A percentile compares a stretch with the other conserved stretches of the same genome.
These are phyloP conservation scores for Sporothrix humicola DNA, from an alignment of 2,329 filamentous ascomycete species.

Conservation along the genomic window DNA sequence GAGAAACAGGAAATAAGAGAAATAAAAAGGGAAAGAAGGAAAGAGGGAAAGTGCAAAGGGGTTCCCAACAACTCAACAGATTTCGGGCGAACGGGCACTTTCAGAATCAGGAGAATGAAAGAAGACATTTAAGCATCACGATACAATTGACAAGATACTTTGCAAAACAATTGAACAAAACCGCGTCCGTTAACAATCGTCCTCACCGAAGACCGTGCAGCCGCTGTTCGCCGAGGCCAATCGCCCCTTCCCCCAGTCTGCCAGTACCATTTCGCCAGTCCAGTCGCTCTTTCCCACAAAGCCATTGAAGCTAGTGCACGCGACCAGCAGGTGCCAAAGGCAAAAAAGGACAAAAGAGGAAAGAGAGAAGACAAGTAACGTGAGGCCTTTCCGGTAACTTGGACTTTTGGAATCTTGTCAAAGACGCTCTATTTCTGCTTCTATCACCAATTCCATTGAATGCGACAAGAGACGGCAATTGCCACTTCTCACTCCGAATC, in stretches of 20 bases:
- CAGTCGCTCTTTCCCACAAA: background rate
- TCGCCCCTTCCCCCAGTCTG: background rate
- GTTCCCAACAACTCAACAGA: conserved; percentile 17
- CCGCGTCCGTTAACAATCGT: background rate
- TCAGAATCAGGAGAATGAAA: background rate
- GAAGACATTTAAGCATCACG: background rate
- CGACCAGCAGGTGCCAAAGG: conserved; percentile 19
- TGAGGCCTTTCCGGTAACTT: background rate
- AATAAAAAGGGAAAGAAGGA: background rate
- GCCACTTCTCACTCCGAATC: background rate
- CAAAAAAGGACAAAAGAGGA: background rate
- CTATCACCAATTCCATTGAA: background rate
- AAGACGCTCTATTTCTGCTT: background rate
- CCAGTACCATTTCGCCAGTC: background rate
- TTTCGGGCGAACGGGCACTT: conserved; percentile 18
- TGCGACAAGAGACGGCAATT: background rate
- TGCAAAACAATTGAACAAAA: background rate
- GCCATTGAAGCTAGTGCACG: conserved; percentile 30
- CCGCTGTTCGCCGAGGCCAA: conserved; percentile 26
- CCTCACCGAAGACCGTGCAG: conserved; percentile 2
- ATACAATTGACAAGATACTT: background rate
- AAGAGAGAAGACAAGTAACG: background rate
- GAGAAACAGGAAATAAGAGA: conserved; percentile 23
- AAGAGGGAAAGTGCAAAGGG: background rate
- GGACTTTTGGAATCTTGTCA: background rate